Evolutionary conservation across 1,284 basidiomycete genomes (phyloP).

Genomic region (Entoloma clypeatum): DNA sequence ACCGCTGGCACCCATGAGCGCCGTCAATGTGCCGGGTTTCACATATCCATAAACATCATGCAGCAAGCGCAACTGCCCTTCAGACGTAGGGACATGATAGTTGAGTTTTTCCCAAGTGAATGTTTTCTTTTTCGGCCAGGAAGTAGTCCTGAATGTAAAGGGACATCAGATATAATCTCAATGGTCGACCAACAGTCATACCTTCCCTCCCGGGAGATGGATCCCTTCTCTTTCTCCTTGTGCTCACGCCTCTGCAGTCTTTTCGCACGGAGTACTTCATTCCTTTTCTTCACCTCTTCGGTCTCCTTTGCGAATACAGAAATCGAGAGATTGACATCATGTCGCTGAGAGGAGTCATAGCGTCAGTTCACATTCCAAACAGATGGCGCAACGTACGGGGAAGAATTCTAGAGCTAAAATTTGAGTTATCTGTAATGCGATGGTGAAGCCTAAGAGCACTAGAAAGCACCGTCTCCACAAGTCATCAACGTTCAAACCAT

Average conservation of each 20-base stretch:
- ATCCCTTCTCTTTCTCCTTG: constrained; percentile 21
- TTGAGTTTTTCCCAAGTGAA: constrained; percentile 73
- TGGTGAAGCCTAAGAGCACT: constrained; percentile 58
- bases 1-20: constrained; percentile 79
- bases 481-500: constrained; percentile 45
- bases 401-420: constrained; percentile 58
- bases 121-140: constrained; percentile 39
- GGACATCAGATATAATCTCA: neutral
- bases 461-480: constrained; percentile 61
- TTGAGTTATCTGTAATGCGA: constrained; percentile 66
- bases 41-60: constrained; percentile 89
- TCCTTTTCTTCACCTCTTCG: constrained; percentile 63
- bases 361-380: neutral
- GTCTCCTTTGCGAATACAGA: constrained; percentile 72
- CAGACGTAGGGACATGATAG: constrained; percentile 73
- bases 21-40: constrained; percentile 80
- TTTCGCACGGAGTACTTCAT: constrained; percentile 54
- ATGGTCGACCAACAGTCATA: neutral
- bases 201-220: constrained; percentile 12
- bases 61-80: constrained; percentile 66
- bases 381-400: constrained; percentile 43
- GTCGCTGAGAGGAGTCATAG: constrained; percentile 38
- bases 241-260: constrained; percentile 36
- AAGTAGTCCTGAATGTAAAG: constrained; percentile 4
- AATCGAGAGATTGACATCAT: constrained; percentile 42